Conservation (phyloP, 176 grass and related monocot species). For the Carex cristatella region DNA sequence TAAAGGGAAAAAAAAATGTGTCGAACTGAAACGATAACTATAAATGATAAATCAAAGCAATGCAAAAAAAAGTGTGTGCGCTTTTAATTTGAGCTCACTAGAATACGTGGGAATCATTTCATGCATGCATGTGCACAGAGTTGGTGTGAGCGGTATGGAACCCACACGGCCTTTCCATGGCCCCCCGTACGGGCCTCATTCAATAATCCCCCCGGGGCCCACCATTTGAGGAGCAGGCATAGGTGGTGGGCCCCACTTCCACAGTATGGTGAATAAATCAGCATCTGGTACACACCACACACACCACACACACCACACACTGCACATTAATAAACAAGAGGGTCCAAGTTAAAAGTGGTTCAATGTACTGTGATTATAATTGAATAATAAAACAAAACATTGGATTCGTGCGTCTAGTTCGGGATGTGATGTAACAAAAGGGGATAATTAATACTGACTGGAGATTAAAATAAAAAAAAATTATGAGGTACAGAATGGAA, state of each 20-base stretch:
- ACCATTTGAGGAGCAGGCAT: slow-evolving; percentile 2
- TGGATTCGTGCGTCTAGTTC: not conserved
- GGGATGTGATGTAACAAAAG: not conserved
- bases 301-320: not conserved
- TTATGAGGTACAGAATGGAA: no score
- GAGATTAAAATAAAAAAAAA: not conserved
- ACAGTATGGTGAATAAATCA: slow-evolving; percentile 18
- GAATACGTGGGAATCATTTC: not conserved
- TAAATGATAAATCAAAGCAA: not conserved
- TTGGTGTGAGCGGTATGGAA: not conserved
- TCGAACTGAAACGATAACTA: not conserved
- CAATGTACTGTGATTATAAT: not conserved
- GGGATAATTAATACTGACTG: not conserved
- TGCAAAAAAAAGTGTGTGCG: not conserved
- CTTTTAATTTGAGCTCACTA: slow-evolving; percentile 14
- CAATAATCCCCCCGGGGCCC: not conserved
- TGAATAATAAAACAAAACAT: not conserved
- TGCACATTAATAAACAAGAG: not conserved
- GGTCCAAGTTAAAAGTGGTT: not conserved
- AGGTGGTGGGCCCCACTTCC: not conserved
- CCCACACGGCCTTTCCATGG: slow-evolving; percentile 14
- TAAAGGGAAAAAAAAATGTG: not conserved
- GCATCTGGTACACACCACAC: not conserved
- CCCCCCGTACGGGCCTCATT: not conserved
- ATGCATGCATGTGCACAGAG: slow-evolving; percentile 21